These are phyloP conservation scores for Trichoderma asperelloides DNA, from an alignment of 495 filamentous ascomycete species.

Conservation along the genomic window DNA sequence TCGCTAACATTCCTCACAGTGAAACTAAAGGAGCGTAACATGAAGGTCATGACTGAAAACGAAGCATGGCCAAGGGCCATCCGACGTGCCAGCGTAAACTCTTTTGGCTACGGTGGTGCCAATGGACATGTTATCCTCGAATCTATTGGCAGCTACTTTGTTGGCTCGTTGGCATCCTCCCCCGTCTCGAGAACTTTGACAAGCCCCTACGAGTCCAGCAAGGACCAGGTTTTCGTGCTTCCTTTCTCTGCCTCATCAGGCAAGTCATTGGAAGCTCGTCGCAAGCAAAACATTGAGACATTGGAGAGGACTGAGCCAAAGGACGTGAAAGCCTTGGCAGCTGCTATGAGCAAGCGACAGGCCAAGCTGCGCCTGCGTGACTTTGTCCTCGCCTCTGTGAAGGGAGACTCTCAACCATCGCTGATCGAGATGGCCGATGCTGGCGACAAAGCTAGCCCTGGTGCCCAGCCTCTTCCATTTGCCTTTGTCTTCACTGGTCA, in stretches of 20 bases:
- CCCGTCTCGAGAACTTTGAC: background rate
- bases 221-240: slow-evolving; percentile 10
- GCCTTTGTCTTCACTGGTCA: slow-evolving; percentile 43
- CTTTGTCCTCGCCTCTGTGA: slow-evolving; percentile 7
- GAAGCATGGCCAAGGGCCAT: slow-evolving; percentile 9
- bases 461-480: slow-evolving; percentile 21
- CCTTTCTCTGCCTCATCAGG: slow-evolving; percentile 14
- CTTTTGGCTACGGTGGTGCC: slow-evolving; percentile 33
- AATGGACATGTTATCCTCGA: slow-evolving; percentile 36
- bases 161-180: background rate
- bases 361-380: slow-evolving; percentile 13
- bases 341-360: slow-evolving; percentile 18
- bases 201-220: background rate
- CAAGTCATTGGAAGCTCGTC: slow-evolving; percentile 12
- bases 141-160: slow-evolving; percentile 16
- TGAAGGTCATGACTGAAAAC: slow-evolving; percentile 17
- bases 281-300: slow-evolving; percentile 3
- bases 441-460: slow-evolving; percentile 26
- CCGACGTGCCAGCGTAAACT: slow-evolving; percentile 16
- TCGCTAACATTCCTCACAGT: slow-evolving; percentile 12
- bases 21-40: slow-evolving; percentile 19
- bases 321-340: slow-evolving; percentile 17
- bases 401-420: slow-evolving; percentile 11
- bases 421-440: slow-evolving; percentile 18
- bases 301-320: background rate